Percentiles rank a stretch among this genome's conserved stretches.
Evolutionary conservation across 306 rosid genomes (phyloP).

Genomic region (Lotus japonicus): DNA sequence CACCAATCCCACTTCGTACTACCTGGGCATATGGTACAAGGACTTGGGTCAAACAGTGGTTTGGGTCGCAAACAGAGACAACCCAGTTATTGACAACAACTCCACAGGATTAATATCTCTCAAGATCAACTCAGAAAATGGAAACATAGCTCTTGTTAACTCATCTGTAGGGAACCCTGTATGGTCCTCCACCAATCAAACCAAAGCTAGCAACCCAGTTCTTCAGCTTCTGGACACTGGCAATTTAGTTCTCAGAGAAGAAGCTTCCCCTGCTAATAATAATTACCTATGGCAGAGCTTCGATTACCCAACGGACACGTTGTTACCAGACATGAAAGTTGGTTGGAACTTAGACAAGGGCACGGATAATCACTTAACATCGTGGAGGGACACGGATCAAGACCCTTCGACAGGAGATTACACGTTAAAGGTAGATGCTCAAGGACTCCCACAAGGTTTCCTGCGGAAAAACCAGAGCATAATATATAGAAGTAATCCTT

Average conservation of each 20-base stretch:
- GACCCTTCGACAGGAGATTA: conserved; percentile 52
- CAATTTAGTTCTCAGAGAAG: conserved; percentile 43
- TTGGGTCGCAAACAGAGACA: conserved; percentile 73
- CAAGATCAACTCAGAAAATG: conserved; percentile 20
- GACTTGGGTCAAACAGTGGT: conserved; percentile 26
- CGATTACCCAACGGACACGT: conserved; percentile 50
- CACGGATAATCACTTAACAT: conserved; percentile 30
- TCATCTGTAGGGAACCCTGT: neutral
- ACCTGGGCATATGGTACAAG: conserved; percentile 57
- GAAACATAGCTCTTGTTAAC: conserved; percentile 29
- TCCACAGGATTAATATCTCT: conserved; percentile 33
- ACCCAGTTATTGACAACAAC: conserved; percentile 33
- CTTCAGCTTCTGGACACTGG: conserved; percentile 51
- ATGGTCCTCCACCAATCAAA: conserved; percentile 48
- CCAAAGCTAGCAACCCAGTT: conserved; percentile 15
- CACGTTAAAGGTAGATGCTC: conserved; percentile 33
- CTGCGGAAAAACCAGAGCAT: neutral
- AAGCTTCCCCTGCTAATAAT: neutral
- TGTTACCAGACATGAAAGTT: conserved; percentile 60
- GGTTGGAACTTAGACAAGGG: conserved; percentile 46
- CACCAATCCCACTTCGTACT: conserved; percentile 19
- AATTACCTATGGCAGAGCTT: conserved; percentile 60
- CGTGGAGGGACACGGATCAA: conserved; percentile 33
- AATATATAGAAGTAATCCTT: conserved; percentile 50
- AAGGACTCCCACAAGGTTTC: conserved; percentile 50